Conservation (phyloP, 2,329 filamentous ascomycete genomes). For the Epichloe scottii region DNA sequence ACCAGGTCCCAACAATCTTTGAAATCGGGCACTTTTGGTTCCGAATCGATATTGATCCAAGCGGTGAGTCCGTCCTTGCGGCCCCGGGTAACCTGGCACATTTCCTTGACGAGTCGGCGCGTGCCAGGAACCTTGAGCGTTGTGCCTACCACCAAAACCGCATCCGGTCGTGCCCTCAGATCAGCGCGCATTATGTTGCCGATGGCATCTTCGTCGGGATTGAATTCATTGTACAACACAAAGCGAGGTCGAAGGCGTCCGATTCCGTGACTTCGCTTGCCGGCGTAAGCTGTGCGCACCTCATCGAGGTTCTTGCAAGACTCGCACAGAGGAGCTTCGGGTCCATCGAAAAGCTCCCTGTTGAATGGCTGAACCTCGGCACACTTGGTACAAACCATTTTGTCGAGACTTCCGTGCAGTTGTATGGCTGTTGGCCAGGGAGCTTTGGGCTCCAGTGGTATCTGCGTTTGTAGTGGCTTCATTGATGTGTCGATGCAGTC, state of each 20-base stretch:
- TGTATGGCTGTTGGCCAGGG: conserved; percentile 93
- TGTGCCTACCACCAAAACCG: conserved; percentile 87
- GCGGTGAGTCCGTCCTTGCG: conserved; percentile 75
- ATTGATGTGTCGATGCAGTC: conserved; percentile 86
- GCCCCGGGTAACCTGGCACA: conserved; percentile 76
- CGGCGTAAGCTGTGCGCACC: conserved; percentile 60
- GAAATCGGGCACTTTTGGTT: conserved; percentile 71
- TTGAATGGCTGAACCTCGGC: conserved; percentile 65
- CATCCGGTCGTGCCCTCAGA: conserved; percentile 73
- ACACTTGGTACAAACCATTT: conserved; percentile 97
- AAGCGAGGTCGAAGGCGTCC: conserved; percentile 83
- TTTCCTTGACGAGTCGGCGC: conserved; percentile 74
- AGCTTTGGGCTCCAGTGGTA: conserved; percentile 70
- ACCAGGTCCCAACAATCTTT: conserved; percentile 91
- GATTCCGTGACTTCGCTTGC: conserved; percentile 87
- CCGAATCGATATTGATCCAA: conserved; percentile 87
- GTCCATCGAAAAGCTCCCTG: conserved; percentile 67
- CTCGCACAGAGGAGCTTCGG: conserved; percentile 67
- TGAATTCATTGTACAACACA: conserved; percentile 94
- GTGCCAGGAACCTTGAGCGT: conserved; percentile 93
- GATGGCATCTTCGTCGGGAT: conserved; percentile 93
- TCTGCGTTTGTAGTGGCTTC: conserved; percentile 62
- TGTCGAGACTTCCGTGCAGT: conserved; percentile 82
- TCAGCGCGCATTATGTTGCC: conserved; percentile 82
- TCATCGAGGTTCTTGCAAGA: conserved; percentile 64